Evolutionary conservation across 176 grass and related monocot species (phyloP), one percentile per base, ranked within the genome.

Genomic region (Themeda triandra): DNA sequence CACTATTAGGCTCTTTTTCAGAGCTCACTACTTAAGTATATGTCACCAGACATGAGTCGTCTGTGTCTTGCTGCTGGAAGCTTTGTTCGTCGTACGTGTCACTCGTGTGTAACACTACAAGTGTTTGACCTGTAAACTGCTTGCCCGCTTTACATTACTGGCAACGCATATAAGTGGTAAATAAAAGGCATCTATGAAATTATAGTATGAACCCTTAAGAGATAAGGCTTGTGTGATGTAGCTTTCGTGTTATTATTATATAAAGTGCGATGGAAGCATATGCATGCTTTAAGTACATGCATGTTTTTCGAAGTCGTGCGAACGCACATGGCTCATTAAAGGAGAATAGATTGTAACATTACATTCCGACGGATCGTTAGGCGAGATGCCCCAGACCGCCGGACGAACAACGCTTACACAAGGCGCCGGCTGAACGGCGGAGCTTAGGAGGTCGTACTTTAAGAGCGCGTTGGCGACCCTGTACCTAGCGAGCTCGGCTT

Each of bases 151-250:
- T 14, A 65, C 40, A 25, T 77, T 76, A 49, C 63, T 82, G 78
- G 72, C 25, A 35, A 77, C 17, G 24, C 18, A 3, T n/a, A n/a
- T n/a, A n/a, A n/a, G n/a, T 71, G 85, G 77, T 86, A 86, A 89
- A 82, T 81, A 85, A 87, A 87, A 85, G 8, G 19, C 10, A 44
- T 31, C n/a, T 71, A 32, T 89, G 19, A 40, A 82, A 80, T 54
- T 13, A 65, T 68, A 25, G 51, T 31, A 63, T 53, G 65, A 53
- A 27, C 46, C 51, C 63, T 49, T 69, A 29, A 66, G 37, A 0
- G 56, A 32, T 32, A 28, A 46, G 27, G 6, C 23, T 45, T 40
- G 59, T 48, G 29, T 36, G 60, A 49, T 49, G 14, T 49, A 27
- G 15, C 24, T 13, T 18, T 46, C 48, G 41, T 29, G 18, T 63